phyloP scores from a whole-genome alignment of 208 protist species.

The Trypanosoma grayi region DNA sequence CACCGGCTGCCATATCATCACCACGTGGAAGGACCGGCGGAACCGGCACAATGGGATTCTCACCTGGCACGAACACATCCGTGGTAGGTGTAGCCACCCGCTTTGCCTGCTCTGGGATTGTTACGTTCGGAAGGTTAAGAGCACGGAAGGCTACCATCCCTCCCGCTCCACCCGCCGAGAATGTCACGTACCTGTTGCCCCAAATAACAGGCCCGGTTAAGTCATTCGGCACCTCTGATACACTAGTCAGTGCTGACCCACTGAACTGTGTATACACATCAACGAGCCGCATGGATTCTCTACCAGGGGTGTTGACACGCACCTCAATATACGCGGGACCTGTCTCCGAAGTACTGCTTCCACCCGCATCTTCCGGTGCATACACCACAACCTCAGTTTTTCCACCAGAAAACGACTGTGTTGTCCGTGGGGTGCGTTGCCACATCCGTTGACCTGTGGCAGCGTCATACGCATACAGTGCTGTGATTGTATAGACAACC shows the following conservation, averaged over 20 bases:
- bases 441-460: slow-evolving; percentile 5
- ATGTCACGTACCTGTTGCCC: slow-evolving; percentile 14
- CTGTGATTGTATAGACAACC: not conserved
- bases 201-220: slow-evolving; percentile 17
- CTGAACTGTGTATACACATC: slow-evolving; percentile 5
- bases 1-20: slow-evolving; percentile 10
- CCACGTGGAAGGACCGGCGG: slow-evolving; percentile 17
- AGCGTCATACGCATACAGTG: slow-evolving; percentile 14
- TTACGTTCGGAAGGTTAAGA: slow-evolving; percentile 9
- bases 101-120: slow-evolving; percentile 4
- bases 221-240: slow-evolving; percentile 1
- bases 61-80: slow-evolving; percentile 23
- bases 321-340: slow-evolving; percentile 19
- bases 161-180: not conserved
- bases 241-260: not conserved
- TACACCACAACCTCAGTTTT: slow-evolving; percentile 2
- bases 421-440: not conserved
- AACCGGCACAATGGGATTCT: slow-evolving; percentile 5
- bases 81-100: not conserved
- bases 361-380: slow-evolving; percentile 7
- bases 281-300: not conserved
- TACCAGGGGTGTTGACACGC: not conserved
- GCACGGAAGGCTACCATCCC: slow-evolving; percentile 14
- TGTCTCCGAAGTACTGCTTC: not conserved
- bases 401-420: not conserved